Base-by-base conservation (phyloP, 306 rosid species). In the Betula pendula region DNA sequence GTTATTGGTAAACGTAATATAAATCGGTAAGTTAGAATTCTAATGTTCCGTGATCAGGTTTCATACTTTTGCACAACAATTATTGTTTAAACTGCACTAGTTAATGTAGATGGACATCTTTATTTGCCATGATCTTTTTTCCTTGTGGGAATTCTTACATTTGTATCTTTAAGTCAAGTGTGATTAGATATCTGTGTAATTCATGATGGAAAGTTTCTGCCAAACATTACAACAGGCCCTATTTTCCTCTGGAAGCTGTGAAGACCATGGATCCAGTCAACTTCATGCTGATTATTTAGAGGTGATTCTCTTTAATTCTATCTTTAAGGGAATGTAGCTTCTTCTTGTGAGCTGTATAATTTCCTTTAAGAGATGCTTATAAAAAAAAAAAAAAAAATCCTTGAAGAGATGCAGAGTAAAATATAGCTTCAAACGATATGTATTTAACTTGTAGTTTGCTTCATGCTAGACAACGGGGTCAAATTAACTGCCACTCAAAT, bases 261-360 rank as follows among this genome's bases (percentile, higher is more conserved):
- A 85, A 81, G 78, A 81, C 69, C 89, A 65, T 13, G 91, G 76
- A 84, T 83, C 88, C 75, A n/a, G 77, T 83, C 77, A 60, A 53
- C 92, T 93, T 73, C 85, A 80, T 82, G 79, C 86, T 80, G 98
- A 93, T 84, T 86, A 91, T 75, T 82, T 89, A 81, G 98, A 88
- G 96, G 99, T 93, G 76, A 86, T 82, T 81, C 71, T 38, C 79
- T 80, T 68, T 29, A 19, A 45, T 13, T 71, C 44, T 38, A 7
- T 33, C 49, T 20, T 53, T 49, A n/a, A 24, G 42, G 68, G 73
- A 50, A 63, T 59, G 27, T 66, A 3, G 24, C 42, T 15, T 62
- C 31, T 62, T 62, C 2, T 62, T 38, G 27, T 66, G 45, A 40
- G 35, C 3, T 19, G 35, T 17, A 35, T 66, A 17, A 15, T 62